Evolutionary conservation across 495 filamentous ascomycete genomes (phyloP).

Genomic region (Poronia punctata): DNA sequence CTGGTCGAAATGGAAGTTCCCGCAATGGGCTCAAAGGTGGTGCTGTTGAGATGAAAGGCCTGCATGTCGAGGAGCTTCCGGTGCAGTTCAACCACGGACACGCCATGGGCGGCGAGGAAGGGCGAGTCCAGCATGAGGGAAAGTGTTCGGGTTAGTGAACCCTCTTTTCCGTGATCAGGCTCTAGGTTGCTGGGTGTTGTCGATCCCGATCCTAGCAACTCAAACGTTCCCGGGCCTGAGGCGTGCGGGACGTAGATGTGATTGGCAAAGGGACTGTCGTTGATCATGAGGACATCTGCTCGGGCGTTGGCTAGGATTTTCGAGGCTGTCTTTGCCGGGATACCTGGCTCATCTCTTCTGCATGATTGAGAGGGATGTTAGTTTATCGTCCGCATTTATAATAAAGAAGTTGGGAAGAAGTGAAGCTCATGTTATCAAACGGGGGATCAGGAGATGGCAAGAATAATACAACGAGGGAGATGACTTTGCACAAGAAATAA

Average conservation of each 20-base stretch:
- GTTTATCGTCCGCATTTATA: too few relatives aligned
- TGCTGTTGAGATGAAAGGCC: neutral
- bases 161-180: neutral
- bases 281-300: conserved; percentile 8
- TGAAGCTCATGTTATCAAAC: too few relatives aligned
- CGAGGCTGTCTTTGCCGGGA: conserved; percentile 3
- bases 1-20: too few relatives aligned
- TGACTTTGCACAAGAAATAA: neutral
- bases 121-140: conserved; percentile 4
- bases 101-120: neutral
- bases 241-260: conserved; percentile 1
- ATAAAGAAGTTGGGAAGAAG: too few relatives aligned
- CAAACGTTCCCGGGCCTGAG: conserved; percentile 1
- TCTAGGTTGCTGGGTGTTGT: neutral
- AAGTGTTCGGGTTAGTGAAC: conserved; percentile 5
- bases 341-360: conserved; percentile 4
- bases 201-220: conserved; percentile 6
- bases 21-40: neutral
- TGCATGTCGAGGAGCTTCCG: conserved; percentile 7
- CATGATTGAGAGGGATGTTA: too few relatives aligned
- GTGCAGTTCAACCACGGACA: conserved; percentile 6
- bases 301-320: conserved; percentile 2
- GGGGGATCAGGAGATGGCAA: too few relatives aligned
- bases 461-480: too few relatives aligned
- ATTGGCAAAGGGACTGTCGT: conserved; percentile 11